Conservation (phyloP, 1,284 basidiomycete genomes). For the Ceraceosorus bombacis region DNA sequence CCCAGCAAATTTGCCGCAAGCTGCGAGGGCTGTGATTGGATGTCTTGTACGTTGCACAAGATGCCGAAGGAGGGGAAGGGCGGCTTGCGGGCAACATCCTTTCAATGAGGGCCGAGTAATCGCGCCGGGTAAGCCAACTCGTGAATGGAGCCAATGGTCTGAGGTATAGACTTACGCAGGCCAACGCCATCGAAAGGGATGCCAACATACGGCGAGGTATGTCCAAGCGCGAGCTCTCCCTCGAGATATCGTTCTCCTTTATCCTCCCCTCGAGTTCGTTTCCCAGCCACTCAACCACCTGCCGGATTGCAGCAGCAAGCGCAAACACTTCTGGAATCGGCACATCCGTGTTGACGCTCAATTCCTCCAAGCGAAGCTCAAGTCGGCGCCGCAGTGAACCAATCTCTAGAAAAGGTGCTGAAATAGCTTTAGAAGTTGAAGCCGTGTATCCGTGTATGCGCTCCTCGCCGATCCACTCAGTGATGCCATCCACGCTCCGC, state of each 20-base stretch:
- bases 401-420: slow-evolving; percentile 20
- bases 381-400: slow-evolving; percentile 16
- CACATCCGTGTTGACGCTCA: slow-evolving; percentile 14
- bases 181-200: too few species aligned
- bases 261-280: slow-evolving; percentile 15
- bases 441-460: slow-evolving; percentile 21
- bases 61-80: background rate
- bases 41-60: background rate
- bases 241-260: too few species aligned
- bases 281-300: slow-evolving; percentile 24
- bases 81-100: slow-evolving; percentile 6
- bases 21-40: slow-evolving; percentile 10
- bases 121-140: too few species aligned
- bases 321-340: slow-evolving; percentile 21
- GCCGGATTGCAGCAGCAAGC: slow-evolving; percentile 21
- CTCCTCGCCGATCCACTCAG: slow-evolving; percentile 16
- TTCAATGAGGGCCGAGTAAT: too few species aligned
- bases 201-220: too few species aligned
- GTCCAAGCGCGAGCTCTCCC: too few species aligned
- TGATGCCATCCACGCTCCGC: slow-evolving; percentile 12
- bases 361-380: slow-evolving; percentile 16
- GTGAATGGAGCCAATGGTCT: too few species aligned
- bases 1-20: background rate
- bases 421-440: slow-evolving; percentile 19
- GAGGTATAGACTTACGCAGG: too few species aligned